Conservation (phyloP, 352 stramenopile species). For the Pythium utonaiense region DNA sequence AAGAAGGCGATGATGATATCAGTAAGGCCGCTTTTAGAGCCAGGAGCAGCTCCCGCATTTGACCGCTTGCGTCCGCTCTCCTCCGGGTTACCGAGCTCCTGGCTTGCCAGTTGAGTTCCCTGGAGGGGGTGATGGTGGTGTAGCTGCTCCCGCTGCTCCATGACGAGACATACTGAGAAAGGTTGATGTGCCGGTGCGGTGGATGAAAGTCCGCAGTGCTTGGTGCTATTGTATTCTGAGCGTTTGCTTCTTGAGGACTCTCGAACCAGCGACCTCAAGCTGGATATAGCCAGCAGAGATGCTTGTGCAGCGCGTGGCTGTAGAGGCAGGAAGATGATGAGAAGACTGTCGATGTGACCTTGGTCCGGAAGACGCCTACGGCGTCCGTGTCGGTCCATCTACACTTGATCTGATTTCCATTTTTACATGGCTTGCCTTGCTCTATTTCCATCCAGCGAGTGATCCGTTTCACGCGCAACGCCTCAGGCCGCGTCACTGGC, state of each 20-base stretch:
- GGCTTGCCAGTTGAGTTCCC: constrained; percentile 1
- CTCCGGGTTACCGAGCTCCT: constrained; percentile 2
- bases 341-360: constrained; percentile 21
- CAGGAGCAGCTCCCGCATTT: background rate
- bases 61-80: background rate
- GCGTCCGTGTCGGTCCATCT: constrained; percentile 23
- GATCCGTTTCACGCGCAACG: no score
- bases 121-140: background rate
- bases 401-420: constrained; percentile 41
- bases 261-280: background rate
- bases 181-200: background rate
- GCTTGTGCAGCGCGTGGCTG: background rate
- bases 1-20: constrained; percentile 26
- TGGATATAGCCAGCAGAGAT: background rate
- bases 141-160: background rate
- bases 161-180: constrained; percentile 19
- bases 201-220: background rate
- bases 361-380: constrained; percentile 3
- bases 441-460: no score
- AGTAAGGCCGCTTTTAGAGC: constrained; percentile 37
- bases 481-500: no score
- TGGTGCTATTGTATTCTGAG: constrained; percentile 8
- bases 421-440: no score
- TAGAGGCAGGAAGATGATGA: constrained; percentile 20
- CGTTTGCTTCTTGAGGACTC: background rate